A percentile compares a stretch with the other conserved stretches of the same genome.
These are phyloP conservation scores for Annulohypoxylon moriforme DNA, from an alignment of 495 filamentous ascomycete species.

Conservation along the genomic window DNA sequence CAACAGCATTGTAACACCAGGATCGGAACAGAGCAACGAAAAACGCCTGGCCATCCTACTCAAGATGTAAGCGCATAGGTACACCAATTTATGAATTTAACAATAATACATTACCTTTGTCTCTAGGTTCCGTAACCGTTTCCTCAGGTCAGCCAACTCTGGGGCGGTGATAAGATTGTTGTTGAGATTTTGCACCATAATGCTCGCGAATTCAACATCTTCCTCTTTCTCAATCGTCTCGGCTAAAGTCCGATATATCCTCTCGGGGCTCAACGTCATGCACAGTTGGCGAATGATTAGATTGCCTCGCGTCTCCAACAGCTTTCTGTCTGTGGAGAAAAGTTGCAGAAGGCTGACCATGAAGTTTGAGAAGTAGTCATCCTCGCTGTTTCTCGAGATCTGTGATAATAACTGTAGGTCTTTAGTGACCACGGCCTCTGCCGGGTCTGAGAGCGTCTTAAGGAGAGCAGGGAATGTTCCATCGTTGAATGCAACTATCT, in stretches of 20 bases:
- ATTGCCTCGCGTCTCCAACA: conserved; percentile 93
- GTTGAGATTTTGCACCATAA: conserved; percentile 99
- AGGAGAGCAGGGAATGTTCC: conserved; percentile 96
- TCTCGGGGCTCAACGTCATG: conserved; percentile 88
- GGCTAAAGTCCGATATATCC: conserved; percentile 95
- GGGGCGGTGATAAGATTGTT: conserved; percentile 99
- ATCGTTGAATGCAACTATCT: conserved; percentile 95
- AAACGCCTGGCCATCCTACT: conserved; percentile 89
- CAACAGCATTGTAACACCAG: conserved; percentile 99
- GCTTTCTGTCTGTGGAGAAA: conserved; percentile 90
- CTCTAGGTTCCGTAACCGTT: conserved; percentile 89
- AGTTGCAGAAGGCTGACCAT: conserved; percentile 97
- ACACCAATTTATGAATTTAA: not conserved
- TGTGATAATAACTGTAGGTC: conserved; percentile 95
- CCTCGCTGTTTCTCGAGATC: conserved; percentile 95
- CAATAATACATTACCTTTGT: conserved; percentile 68
- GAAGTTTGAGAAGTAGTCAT: conserved; percentile 96
- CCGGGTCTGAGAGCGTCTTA: conserved; percentile 95
- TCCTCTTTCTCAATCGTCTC: conserved; percentile 98
- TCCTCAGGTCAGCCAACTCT: conserved; percentile 89
- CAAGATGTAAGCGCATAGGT: conserved; percentile 23
- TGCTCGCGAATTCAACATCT: conserved; percentile 97
- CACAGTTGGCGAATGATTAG: conserved; percentile 96
- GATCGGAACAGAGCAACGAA: conserved; percentile 94
- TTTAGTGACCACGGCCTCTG: conserved; percentile 94